Conservation (phyloP, 2,329 filamentous ascomycete species). For the Penicillium sp. region DNA sequence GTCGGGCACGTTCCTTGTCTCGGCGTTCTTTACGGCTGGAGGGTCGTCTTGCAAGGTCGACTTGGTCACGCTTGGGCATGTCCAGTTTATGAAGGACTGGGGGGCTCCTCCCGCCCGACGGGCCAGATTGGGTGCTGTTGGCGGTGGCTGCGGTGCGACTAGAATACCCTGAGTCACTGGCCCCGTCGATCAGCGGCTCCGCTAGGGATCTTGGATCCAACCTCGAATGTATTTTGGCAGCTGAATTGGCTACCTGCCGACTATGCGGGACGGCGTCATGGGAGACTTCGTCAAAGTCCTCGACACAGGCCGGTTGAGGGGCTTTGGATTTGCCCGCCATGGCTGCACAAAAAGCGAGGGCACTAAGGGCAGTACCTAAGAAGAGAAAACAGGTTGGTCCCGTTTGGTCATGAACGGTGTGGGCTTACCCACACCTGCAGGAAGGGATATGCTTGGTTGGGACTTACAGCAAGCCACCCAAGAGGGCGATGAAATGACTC, state of each 20-base stretch:
- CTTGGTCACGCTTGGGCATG: slow-evolving; percentile 26
- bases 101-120: slow-evolving; percentile 41
- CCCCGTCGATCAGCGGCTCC: slow-evolving; percentile 45
- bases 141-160: slow-evolving; percentile 56
- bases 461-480: slow-evolving; percentile 20
- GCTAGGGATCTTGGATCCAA: slow-evolving; percentile 37
- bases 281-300: slow-evolving; percentile 49
- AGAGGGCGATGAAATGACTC: slow-evolving; percentile 7
- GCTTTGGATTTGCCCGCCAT: slow-evolving; percentile 38
- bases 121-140: slow-evolving; percentile 52
- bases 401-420: slow-evolving; percentile 17
- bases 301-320: slow-evolving; percentile 44
- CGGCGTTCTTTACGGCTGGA: slow-evolving; percentile 34
- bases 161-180: slow-evolving; percentile 63
- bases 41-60: slow-evolving; percentile 26
- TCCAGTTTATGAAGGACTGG: slow-evolving; percentile 39
- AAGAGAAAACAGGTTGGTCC: slow-evolving; percentile 25
- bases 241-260: slow-evolving; percentile 37
- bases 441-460: slow-evolving; percentile 11
- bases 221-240: slow-evolving; percentile 52
- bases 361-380: slow-evolving; percentile 27
- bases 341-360: slow-evolving; percentile 28
- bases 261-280: slow-evolving; percentile 47
- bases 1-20: slow-evolving; percentile 29
- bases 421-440: slow-evolving; percentile 13